Conservation (phyloP, 768 basidiomycete species). For the Pleurotus citrinopileatus region DNA sequence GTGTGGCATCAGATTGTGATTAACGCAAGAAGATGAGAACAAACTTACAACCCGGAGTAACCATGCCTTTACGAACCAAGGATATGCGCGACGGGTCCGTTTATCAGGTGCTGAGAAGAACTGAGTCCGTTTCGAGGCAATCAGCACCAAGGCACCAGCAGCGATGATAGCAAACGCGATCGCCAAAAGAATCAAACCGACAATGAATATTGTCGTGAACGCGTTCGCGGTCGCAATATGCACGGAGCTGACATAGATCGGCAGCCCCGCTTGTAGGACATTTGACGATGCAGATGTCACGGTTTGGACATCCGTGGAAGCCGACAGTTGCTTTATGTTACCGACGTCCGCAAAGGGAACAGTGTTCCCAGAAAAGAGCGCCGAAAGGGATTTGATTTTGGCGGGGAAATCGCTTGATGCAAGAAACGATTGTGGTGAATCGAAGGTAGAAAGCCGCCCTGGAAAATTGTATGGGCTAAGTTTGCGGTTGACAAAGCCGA, state of each 20-base stretch:
- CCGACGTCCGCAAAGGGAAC: not conserved
- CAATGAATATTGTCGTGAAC: slow-evolving; percentile 86
- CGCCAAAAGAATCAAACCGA: slow-evolving; percentile 63
- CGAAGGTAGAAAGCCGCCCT: not conserved
- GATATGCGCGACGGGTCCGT: slow-evolving; percentile 31
- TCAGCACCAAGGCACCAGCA: slow-evolving; percentile 45
- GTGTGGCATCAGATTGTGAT: too few relatives aligned
- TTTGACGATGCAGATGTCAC: slow-evolving; percentile 64
- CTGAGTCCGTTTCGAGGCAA: slow-evolving; percentile 25
- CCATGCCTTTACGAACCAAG: slow-evolving; percentile 56
- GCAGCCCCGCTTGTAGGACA: slow-evolving; percentile 75
- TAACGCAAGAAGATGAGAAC: too few relatives aligned
- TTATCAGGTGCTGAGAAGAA: not conserved
- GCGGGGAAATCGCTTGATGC: not conserved
- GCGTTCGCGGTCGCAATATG: slow-evolving; percentile 84
- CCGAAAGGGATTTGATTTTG: not conserved
- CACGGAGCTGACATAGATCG: slow-evolving; percentile 75
- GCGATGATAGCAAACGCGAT: slow-evolving; percentile 51
- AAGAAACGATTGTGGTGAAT: not conserved
- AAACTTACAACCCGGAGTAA: slow-evolving; percentile 59
- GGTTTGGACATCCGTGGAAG: slow-evolving; percentile 50
- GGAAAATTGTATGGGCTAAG: slow-evolving; percentile 72
- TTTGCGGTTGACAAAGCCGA: slow-evolving; percentile 77
- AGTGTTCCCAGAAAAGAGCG: not conserved
- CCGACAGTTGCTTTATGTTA: slow-evolving; percentile 17